Evolutionary conservation across 768 basidiomycete species (phyloP), one percentile per base, ranked within the genome.

Genomic region (Mrakia gelida): DNA sequence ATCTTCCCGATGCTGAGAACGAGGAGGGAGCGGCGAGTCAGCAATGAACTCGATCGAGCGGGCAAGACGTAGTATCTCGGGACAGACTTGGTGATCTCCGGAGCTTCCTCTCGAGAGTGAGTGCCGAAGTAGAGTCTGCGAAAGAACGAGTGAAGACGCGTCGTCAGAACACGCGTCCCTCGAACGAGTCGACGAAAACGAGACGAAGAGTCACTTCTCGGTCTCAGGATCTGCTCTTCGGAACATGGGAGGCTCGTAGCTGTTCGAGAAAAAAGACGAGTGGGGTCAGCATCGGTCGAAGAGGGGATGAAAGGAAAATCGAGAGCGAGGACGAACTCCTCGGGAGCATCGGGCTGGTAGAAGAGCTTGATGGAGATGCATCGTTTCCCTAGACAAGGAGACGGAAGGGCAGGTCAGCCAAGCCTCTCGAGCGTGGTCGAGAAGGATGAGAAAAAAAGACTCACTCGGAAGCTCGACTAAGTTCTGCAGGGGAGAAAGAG

Each of bases 291-390:
- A 21, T 56, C 30, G 9, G 9, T 10, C 34, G 65, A 32, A 21
- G 30, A 21, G 13, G 49, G 30, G 8, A 49, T 6, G 34, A 63
- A 65, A 23, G 8, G 63, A 15, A 32, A 32, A 9, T 32, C n/a
- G n/a, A 43, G 43, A 70, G 3, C 41, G 41, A 38, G 38, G n/a
- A 62, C 74, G 23, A 26, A 68, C 75, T 75, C 75, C 13, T 52
- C 63, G 0, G 75, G 75, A 16, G 43, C 75, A 30, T 68, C 32
- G 28, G 38, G 38, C 43, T 67, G 15, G 26, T 75, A 75, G 65
- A 75, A 75, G 62, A 75, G 54, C 75, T 65, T 75, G 43, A 75
- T 30, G 28, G 63, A 30, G 52, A 68, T 61, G 67, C 65, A 75
- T 75, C 75, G 75, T n/a, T 75, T 75, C 30, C 73, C 73, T 73